Evolutionary conservation across 257 asterid species (phyloP).

Genomic region (Galeopsis tetrahit): DNA sequence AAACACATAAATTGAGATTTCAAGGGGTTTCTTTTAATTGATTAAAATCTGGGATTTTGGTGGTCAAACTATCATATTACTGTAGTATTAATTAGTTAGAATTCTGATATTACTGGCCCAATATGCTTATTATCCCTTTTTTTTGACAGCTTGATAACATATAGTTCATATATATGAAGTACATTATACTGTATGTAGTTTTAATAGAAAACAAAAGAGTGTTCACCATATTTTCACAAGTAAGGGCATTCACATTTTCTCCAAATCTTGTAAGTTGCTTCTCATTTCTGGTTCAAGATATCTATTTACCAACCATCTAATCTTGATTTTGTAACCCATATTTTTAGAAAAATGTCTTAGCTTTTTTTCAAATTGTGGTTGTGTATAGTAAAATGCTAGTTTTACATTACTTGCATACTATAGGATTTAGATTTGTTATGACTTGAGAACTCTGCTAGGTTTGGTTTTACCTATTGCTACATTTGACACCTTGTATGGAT

Average conservation of each 20-base stretch:
- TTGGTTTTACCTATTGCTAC: conserved; percentile 15
- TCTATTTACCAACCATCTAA: background rate
- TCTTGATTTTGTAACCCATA: background rate
- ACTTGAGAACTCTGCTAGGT: background rate
- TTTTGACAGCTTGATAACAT: no score
- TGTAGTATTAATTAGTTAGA: no score
- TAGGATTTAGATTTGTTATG: conserved; percentile 24
- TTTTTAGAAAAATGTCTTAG: background rate
- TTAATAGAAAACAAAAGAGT: no score
- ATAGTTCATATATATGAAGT: no score
- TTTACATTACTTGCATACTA: background rate
- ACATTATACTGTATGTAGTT: no score
- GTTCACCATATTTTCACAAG: no score
- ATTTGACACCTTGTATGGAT: background rate
- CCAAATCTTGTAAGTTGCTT: conserved; percentile 64
- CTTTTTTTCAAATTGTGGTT: background rate
- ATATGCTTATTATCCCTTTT: no score
- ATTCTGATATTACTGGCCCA: no score
- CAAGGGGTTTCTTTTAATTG: no score
- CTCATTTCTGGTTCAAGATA: conserved; percentile 13
- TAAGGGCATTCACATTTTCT: background rate
- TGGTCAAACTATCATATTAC: no score
- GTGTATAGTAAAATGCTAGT: background rate
- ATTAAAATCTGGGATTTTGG: no score
- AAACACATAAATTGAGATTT: no score